Evolutionary conservation across 1,139 yeast species (phyloP).

Genomic region (Pichia cactophila): DNA sequence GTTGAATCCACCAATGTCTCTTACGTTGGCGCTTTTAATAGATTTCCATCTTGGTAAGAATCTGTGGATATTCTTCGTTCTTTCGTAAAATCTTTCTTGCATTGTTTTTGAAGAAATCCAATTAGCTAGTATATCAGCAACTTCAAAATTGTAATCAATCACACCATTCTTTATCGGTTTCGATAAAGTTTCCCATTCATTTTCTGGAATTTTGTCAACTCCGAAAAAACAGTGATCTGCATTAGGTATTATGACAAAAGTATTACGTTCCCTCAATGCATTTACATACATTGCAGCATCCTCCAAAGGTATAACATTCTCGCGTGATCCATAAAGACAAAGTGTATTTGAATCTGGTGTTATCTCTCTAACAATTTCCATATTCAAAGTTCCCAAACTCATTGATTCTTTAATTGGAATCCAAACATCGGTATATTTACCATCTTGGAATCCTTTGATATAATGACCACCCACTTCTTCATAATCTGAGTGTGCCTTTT

Average conservation of each 20-base stretch:
- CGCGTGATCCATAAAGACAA: constrained; percentile 66
- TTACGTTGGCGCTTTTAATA: constrained; percentile 67
- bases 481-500: constrained; percentile 29
- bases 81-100: constrained; percentile 41
- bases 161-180: constrained; percentile 37
- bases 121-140: constrained; percentile 43
- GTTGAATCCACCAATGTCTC: constrained; percentile 79
- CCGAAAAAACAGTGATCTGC: constrained; percentile 86
- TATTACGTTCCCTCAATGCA: constrained; percentile 42
- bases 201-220: constrained; percentile 28
- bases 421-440: constrained; percentile 33
- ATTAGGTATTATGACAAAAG: constrained; percentile 47
- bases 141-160: constrained; percentile 53
- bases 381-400: constrained; percentile 47
- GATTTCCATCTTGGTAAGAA: constrained; percentile 38
- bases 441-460: constrained; percentile 41
- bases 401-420: constrained; percentile 47
- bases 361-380: constrained; percentile 36
- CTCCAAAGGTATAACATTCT: constrained; percentile 53
- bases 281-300: constrained; percentile 59
- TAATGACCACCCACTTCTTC: constrained; percentile 31
- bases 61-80: constrained; percentile 33
- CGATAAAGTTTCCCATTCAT: constrained; percentile 28
- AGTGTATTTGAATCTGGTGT: constrained; percentile 46
- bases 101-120: constrained; percentile 48